Conservation (phyloP, 371 early-diverging fungal genomes). For the Dichotomocladium elegans region DNA sequence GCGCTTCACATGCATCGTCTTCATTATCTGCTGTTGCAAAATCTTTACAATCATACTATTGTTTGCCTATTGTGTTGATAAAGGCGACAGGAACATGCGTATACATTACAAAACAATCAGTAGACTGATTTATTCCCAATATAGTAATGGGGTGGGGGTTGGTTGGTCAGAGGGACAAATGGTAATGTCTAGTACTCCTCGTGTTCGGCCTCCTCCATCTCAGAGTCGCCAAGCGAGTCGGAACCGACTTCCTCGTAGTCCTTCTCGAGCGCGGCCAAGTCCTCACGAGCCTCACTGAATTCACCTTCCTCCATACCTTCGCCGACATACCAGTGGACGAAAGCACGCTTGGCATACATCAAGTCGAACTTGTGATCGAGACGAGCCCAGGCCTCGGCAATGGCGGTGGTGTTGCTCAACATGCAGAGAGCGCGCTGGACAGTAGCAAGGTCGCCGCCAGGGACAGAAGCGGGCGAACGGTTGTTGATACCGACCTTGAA, state of each 20-base stretch:
- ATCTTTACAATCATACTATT: too few species aligned
- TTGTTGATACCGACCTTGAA: constrained; percentile 83
- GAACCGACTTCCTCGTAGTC: constrained; percentile 96
- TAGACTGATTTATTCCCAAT: too few species aligned
- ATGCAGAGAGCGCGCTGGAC: constrained; percentile 91
- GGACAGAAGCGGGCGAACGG: constrained; percentile 84
- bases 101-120: too few species aligned
- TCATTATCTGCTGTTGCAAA: too few species aligned
- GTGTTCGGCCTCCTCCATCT: constrained; percentile 61
- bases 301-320: constrained; percentile 93
- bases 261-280: constrained; percentile 96
- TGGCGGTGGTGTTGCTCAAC: constrained; percentile 92
- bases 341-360: constrained; percentile 96
- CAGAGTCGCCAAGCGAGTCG: constrained; percentile 57
- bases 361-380: constrained; percentile 91
- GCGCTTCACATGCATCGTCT: too few species aligned
- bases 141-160: too few species aligned
- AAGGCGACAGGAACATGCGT: too few species aligned
- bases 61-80: too few species aligned
- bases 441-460: constrained; percentile 84
- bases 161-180: neutral
- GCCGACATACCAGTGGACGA: constrained; percentile 98
- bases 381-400: constrained; percentile 92
- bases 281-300: constrained; percentile 84
- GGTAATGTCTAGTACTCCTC: constrained; percentile 20